Conservation (phyloP, 345 rosid genomes). For the Mallotus nudiflorus region DNA sequence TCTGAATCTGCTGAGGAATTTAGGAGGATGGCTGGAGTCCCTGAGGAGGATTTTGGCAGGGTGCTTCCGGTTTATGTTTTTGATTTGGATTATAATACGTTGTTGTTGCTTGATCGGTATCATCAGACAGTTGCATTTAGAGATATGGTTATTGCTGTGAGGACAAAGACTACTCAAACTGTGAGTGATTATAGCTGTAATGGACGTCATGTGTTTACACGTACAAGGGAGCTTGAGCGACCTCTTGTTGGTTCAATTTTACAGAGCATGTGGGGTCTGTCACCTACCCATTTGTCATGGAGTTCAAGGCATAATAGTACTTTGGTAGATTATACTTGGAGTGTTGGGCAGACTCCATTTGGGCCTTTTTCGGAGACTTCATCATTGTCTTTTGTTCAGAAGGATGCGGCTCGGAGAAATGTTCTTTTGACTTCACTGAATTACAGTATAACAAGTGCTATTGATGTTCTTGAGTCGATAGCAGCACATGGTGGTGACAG, state of each 20-base stretch:
- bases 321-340: conserved; percentile 94
- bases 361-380: conserved; percentile 90
- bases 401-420: conserved; percentile 90
- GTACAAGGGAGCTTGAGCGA: conserved; percentile 77
- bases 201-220: conserved; percentile 85
- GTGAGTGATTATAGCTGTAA: conserved; percentile 96
- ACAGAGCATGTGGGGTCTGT: conserved; percentile 99
- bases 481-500: conserved; percentile 81
- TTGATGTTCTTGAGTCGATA: conserved; percentile 73
- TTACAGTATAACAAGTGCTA: conserved; percentile 72
- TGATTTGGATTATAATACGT: conserved; percentile 68
- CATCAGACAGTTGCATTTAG: conserved; percentile 88
- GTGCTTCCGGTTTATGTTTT: conserved; percentile 94
- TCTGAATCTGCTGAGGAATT: conserved; percentile 82
- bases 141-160: conserved; percentile 95
- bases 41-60: conserved; percentile 70
- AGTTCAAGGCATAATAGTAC: conserved; percentile 80
- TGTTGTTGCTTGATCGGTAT: conserved; percentile 79
- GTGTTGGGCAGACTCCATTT: conserved; percentile 94
- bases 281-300: conserved; percentile 90
- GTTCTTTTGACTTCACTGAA: conserved; percentile 72
- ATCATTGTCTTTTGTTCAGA: conserved; percentile 84
- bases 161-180: conserved; percentile 76
- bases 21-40: conserved; percentile 66
- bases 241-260: conserved; percentile 87